A percentile compares a stretch with the other conserved stretches of the same genome.
Conservation (phyloP, 108 stramenopile genomes). For the Pinguiococcus pyrenoidosus region DNA sequence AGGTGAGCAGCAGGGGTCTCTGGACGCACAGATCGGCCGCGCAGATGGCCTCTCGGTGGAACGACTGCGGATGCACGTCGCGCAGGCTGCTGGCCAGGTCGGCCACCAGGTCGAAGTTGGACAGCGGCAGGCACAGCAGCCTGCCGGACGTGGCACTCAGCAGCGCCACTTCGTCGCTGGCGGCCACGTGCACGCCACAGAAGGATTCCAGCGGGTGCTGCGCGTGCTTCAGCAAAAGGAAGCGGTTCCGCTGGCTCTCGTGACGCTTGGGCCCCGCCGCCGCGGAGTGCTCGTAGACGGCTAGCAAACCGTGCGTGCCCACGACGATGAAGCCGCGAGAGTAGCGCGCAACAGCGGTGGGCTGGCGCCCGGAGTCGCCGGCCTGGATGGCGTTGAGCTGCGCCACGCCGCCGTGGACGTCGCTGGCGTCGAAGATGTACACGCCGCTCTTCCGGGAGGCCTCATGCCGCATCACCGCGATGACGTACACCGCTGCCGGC, state of each 20-base stretch:
- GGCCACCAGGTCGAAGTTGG: constrained; percentile 7
- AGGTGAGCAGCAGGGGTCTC: constrained; percentile 12
- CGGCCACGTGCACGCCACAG: not conserved
- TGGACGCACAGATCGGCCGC: constrained; percentile 5
- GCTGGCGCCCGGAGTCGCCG: too few species aligned
- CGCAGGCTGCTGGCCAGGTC: constrained; percentile 6
- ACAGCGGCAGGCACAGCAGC: constrained; percentile 9
- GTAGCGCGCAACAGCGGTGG: not conserved
- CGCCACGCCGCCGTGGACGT: too few species aligned
- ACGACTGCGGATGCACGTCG: too few species aligned
- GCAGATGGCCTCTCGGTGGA: constrained; percentile 3
- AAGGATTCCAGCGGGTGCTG: not conserved
- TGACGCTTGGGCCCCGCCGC: constrained; percentile 5
- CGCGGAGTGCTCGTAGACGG: constrained; percentile 10
- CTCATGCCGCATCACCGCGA: too few species aligned
- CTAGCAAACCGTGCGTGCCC: constrained; percentile 11
- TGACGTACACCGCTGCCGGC: too few species aligned
- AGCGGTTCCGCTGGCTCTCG: constrained; percentile 4
- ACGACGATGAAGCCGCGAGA: constrained; percentile 11
- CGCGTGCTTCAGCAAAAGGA: not conserved
- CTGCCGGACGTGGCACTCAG: not conserved
- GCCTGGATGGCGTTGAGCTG: too few species aligned
- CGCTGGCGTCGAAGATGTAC: too few species aligned
- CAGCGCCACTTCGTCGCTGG: too few species aligned
- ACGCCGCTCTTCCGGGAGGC: too few species aligned